phyloP scores from a whole-genome alignment of 306 rosid genomes.

The Fagus sylvatica region DNA sequence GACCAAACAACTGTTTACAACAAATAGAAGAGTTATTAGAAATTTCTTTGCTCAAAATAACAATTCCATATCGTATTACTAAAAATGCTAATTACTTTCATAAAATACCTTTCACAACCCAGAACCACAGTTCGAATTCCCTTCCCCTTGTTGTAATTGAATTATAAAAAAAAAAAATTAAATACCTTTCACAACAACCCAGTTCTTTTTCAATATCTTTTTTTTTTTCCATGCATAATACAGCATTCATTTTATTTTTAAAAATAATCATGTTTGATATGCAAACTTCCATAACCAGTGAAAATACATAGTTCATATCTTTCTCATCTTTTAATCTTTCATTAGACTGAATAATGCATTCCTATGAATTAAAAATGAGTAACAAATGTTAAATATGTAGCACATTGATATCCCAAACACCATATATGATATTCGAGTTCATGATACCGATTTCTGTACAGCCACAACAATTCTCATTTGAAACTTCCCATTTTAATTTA shows the following conservation, averaged over 20 bases:
- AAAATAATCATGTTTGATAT: not conserved
- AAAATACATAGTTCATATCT: not conserved
- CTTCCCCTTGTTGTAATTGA: too few species aligned
- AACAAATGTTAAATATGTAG: not conserved
- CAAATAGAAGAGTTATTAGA: conserved; percentile 28
- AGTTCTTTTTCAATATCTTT: not conserved
- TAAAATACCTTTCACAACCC: not conserved
- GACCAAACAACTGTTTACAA: conserved; percentile 77
- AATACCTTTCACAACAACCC: too few species aligned
- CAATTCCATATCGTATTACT: not conserved
- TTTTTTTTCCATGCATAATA: not conserved
- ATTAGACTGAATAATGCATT: not conserved
- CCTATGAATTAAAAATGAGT: not conserved
- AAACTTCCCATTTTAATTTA: not conserved
- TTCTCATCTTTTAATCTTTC: not conserved
- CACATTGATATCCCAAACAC: not conserved
- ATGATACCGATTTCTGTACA: not conserved
- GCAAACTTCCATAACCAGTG: not conserved
- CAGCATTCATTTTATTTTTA: not conserved
- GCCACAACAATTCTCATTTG: not conserved
- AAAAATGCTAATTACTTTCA: not conserved
- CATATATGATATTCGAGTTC: not conserved
- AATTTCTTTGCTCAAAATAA: conserved; percentile 18
- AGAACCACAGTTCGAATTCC: too few species aligned
- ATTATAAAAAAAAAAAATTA: too few species aligned